Base-by-base conservation (phyloP, 495 filamentous ascomycete genomes). In the Pseudomonodictys pantanalensis region DNA sequence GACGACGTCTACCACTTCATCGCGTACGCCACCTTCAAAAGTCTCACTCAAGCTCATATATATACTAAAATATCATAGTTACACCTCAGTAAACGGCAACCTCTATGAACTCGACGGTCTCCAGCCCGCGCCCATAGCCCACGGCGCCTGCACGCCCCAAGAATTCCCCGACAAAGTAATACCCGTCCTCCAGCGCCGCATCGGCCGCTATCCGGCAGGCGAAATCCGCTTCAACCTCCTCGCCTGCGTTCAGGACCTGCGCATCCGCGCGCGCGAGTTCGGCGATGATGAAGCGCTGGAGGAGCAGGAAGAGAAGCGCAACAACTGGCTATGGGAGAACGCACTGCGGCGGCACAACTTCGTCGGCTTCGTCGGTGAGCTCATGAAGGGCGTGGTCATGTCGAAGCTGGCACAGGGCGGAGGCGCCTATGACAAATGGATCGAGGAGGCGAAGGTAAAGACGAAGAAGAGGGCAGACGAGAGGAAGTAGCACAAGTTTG, bases 1-100 rank as follows among this genome's bases (percentile, higher is more conserved):
- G 88, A 90, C 66, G 93, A 99, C 67, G 89, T 92, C 17, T 99
- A 93, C 73, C 95, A 99, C 73, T 99, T 99, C 75, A 89, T 97
- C 68, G 93, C 92, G 61, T 64, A 53, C n/a, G 52, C 12, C 11
- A 10, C 28, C 18, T 9, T 24, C 23, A 4, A 22, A n/a, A n/a
- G 10, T 59, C 23, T 45, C 3, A 10, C 2, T 33, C 9, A 38
- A 24, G 2, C 30, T 11, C 11, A 12, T 10, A 11, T 25, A 9
- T 20, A 18, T 46, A 18, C 44, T 58, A 12, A 56, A 23, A 12
- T n/a, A 7, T 30, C n/a, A 26, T 23, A 64, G 61, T 18, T 99
- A 99, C 72, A 92, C 89, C 43, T 79, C 87, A 28, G 78, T 96
- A 38, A 80, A 88, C 71, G 84, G 85, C 51, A 80, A 73, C 1